Percentiles rank a stretch among this genome's conserved stretches.
Evolutionary conservation across 306 rosid genomes (phyloP).

Genomic region (Prunus persica): Prunus_persica_NCBIv2 NC_034010.1:29919001-29919500

Average conservation of each 20-base stretch:
- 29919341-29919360: conserved; percentile 56
- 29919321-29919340: conserved; percentile 56
- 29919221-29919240: conserved; percentile 49
- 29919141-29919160: conserved; percentile 20
- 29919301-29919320: conserved; percentile 83
- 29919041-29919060: neutral
- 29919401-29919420: conserved; percentile 78
- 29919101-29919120: neutral
- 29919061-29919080: neutral
- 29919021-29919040: neutral
- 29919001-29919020: neutral
- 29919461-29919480: conserved; percentile 40
- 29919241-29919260: conserved; percentile 55
- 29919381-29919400: conserved; percentile 47
- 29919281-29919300: conserved; percentile 70
- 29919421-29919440: conserved; percentile 74
- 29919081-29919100: conserved; percentile 7
- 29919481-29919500: conserved; percentile 24
- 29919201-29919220: conserved; percentile 34
- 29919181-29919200: conserved; percentile 42
- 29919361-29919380: conserved; percentile 50
- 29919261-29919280: conserved; percentile 88
- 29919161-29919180: conserved; percentile 1
- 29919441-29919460: conserved; percentile 73
- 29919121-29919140: conserved; percentile 1